These are phyloP conservation scores for Ascocoryne sarcoides DNA, from an alignment of 2,329 filamentous ascomycete genomes.

Conservation along the genomic window DNA sequence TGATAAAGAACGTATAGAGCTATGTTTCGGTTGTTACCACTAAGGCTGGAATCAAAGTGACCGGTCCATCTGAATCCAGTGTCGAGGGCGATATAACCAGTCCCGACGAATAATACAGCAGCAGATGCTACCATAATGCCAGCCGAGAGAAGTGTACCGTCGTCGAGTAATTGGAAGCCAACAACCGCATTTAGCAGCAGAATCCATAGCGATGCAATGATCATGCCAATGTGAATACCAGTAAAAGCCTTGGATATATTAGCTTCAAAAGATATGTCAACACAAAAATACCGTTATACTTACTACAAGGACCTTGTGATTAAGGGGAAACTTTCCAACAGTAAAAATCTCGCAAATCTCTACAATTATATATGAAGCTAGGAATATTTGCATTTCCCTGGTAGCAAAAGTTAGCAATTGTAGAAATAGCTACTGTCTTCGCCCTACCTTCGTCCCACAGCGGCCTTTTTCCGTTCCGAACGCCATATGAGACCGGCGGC, in stretches of 20 bases:
- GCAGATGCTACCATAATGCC: slow-evolving; percentile 67
- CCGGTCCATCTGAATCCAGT: slow-evolving; percentile 81
- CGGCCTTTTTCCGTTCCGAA: slow-evolving; percentile 85
- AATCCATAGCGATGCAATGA: slow-evolving; percentile 82
- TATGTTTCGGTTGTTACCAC: slow-evolving; percentile 61
- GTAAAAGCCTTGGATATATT: slow-evolving; percentile 87
- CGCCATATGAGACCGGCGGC: slow-evolving; percentile 62
- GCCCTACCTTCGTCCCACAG: slow-evolving; percentile 76
- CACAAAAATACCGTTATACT: too few species aligned
- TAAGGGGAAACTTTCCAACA: slow-evolving; percentile 77
- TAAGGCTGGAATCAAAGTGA: slow-evolving; percentile 56
- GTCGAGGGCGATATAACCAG: slow-evolving; percentile 91
- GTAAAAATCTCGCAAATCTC: slow-evolving; percentile 96
- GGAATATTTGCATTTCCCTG: slow-evolving; percentile 95
- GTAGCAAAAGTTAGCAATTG: slow-evolving; percentile 21
- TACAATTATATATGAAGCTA: slow-evolving; percentile 76
- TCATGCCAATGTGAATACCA: slow-evolving; percentile 81
- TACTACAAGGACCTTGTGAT: slow-evolving; percentile 62
- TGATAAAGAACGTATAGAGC: slow-evolving; percentile 93
- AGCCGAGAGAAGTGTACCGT: slow-evolving; percentile 79
- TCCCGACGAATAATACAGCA: slow-evolving; percentile 69
- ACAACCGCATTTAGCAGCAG: slow-evolving; percentile 87
- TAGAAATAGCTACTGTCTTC: neutral
- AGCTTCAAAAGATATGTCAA: too few species aligned
- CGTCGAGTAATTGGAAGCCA: slow-evolving; percentile 87